phyloP scores from a whole-genome alignment of 257 asterid genomes.

The Eustoma russellianum region DNA sequence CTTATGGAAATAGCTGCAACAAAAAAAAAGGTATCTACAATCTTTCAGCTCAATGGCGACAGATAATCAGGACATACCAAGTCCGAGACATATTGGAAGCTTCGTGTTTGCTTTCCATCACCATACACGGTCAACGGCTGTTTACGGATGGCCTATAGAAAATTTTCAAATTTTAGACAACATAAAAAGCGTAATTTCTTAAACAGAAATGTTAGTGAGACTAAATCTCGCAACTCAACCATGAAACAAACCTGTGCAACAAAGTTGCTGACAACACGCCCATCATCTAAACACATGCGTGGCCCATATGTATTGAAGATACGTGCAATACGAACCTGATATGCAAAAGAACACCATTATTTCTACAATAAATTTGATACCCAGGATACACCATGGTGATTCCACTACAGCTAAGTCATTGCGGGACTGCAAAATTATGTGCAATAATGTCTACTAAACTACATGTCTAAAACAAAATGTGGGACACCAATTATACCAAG shows the following conservation, averaged over 20 bases:
- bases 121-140: conserved; percentile 92
- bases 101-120: conserved; percentile 91
- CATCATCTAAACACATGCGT: conserved; percentile 97
- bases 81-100: conserved; percentile 91
- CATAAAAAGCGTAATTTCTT: not conserved
- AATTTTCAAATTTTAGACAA: not conserved
- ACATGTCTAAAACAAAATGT: too few species aligned
- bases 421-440: too few species aligned
- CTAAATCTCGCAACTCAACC: conserved; percentile 2
- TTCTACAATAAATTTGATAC: not conserved
- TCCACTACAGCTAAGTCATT: too few species aligned
- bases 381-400: not conserved
- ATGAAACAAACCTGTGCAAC: conserved; percentile 73
- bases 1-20: too few species aligned
- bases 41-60: too few species aligned
- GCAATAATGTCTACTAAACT: too few species aligned
- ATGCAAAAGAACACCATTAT: not conserved
- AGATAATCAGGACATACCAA: conserved; percentile 47
- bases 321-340: conserved; percentile 94
- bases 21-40: too few species aligned
- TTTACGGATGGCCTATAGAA: conserved; percentile 70
- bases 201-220: not conserved
- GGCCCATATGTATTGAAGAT: conserved; percentile 96
- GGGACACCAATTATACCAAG: too few species aligned
- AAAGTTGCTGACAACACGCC: conserved; percentile 99